Base-by-base conservation (phyloP, 169 alveolate genomes). In the Eimeria zaria region DNA sequence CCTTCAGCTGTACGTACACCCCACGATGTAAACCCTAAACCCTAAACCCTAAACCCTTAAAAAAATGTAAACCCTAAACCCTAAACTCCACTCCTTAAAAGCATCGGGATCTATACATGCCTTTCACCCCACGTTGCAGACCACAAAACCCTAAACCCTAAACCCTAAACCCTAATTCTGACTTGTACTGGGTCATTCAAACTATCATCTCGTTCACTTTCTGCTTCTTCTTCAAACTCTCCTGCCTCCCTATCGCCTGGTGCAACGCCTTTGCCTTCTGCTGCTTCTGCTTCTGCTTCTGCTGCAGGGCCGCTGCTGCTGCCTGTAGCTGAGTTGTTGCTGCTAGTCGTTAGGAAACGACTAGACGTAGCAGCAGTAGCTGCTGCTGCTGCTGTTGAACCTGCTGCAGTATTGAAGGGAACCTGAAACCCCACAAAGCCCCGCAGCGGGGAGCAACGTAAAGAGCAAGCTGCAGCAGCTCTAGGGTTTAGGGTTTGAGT, bases 1-100 rank as follows among this genome's bases (percentile, higher is more conserved):
- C 30, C 36, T 39, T 33, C 60, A 74, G 85, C 85, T 74, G 85
- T 74, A 36, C 85, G 55, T 74, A 74, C 85, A 74, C 85, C 85
- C 55, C 55, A 74, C 22, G 9, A 64, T 2, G 20, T 39, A 64
- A 64, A 64, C 74, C 74, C 36, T 64, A 64, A 64, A 64, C 74
- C 74, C 74, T 27, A 64, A 64, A 64, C 74, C 74, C 74, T 64
- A 64, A 64, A 6, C 69, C 69, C 69, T n/a, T n/a, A n/a, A n/a
- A n/a, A n/a, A n/a, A n/a, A n/a, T n/a, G n/a, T 60, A 60, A 60
- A 60, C 69, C 74, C 74, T 64, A 8, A 27, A 62, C 74, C 39
- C 44, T n/a, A 64, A 64, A 64, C 74, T 39, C 74, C n/a, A n/a
- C n/a, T n/a, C n/a, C n/a, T n/a, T n/a, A n/a, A n/a, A n/a, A n/a